A percentile compares a stretch with the other conserved stretches of the same genome.
phyloP scores from a whole-genome alignment of 2,329 filamentous ascomycete genomes.

The Phaeosphaeriaceae sp. region DNA sequence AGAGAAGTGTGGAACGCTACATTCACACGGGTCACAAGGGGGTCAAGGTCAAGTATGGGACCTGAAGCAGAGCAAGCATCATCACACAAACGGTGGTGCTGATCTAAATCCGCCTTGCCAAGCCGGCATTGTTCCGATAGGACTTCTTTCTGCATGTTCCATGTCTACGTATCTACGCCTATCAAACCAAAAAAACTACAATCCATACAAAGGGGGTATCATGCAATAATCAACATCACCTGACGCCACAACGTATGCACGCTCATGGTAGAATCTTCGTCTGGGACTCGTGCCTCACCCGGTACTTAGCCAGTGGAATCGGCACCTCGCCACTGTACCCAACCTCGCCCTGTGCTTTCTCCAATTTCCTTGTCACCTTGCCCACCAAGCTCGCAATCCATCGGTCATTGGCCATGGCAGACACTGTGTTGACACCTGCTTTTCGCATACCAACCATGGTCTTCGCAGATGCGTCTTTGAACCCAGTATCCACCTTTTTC shows the following conservation, averaged over 20 bases:
- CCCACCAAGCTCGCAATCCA: conserved; percentile 63
- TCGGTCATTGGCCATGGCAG: conserved; percentile 58
- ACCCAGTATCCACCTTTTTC: conserved; percentile 30
- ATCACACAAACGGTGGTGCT: conserved; percentile 1
- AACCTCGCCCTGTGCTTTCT: conserved; percentile 57
- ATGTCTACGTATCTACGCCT: neutral
- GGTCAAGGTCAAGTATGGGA: neutral
- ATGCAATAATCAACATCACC: conserved; percentile 2
- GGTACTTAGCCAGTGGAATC: conserved; percentile 50
- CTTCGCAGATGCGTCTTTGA: conserved; percentile 42
- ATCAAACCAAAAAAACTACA: neutral
- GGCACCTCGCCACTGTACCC: conserved; percentile 59
- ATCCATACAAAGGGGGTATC: conserved; percentile 14
- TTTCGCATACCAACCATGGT: conserved; percentile 57
- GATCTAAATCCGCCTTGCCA: conserved; percentile 4
- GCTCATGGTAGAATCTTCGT: conserved; percentile 45
- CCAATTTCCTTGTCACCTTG: conserved; percentile 57
- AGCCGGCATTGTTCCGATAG: conserved; percentile 2
- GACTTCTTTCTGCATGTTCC: neutral
- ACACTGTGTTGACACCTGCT: conserved; percentile 49
- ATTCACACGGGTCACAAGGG: no score
- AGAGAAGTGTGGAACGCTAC: neutral
- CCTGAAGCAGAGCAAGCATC: conserved; percentile 1
- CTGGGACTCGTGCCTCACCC: conserved; percentile 40
- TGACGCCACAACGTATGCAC: neutral